Base-by-base conservation (phyloP, 2,329 filamentous ascomycete genomes). In the Amylocarpus encephaloides region DNA sequence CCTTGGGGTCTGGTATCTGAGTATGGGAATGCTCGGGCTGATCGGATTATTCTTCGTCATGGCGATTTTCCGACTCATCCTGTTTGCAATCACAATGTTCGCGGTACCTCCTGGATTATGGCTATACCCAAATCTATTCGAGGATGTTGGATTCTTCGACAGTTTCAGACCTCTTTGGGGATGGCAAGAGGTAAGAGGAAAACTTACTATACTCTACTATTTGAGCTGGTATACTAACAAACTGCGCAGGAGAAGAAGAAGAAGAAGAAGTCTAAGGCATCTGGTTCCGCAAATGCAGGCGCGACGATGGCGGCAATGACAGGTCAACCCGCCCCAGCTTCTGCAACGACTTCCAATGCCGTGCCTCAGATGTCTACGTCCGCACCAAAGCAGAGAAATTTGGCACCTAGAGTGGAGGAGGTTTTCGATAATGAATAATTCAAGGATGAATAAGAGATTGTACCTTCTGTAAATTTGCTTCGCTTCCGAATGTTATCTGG, bases 131-230 rank as follows among this genome's bases (percentile, higher is more conserved):
- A 98, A 98, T 66, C 73, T 98, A 16, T 98, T 96, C 74, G 93
- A 98, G 68, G 93, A 98, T 66, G 93, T 98, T 26, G 95, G 92
- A 6, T 97, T 98, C 73, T 86, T 98, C 70, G 93, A 98, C 67
- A 94, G 88, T 64, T 98, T 98, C 78, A 85, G 85, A 65, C 93
- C 93, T 16, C 72, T 95, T 5, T 98, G 93, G 92, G 93, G 89
- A 53, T 98, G 93, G 93, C 93, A 98, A 69, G 91, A 95, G 80
- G 89, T 94, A 66, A 69, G 79, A 70, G 40, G n/a, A n/a, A n/a
- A n/a, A n/a, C n/a, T n/a, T 35, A 16, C 16, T 4, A 13, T 39
- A 18, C 5, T n/a, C 36, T 29, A 13, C 2, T 5, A 33, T 15
- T 44, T 5, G 22, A 50, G 32, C 11, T 29, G 29, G 29, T 46